Conservation (phyloP, 441 rosid genomes). For the Monsonia emarginata region DNA sequence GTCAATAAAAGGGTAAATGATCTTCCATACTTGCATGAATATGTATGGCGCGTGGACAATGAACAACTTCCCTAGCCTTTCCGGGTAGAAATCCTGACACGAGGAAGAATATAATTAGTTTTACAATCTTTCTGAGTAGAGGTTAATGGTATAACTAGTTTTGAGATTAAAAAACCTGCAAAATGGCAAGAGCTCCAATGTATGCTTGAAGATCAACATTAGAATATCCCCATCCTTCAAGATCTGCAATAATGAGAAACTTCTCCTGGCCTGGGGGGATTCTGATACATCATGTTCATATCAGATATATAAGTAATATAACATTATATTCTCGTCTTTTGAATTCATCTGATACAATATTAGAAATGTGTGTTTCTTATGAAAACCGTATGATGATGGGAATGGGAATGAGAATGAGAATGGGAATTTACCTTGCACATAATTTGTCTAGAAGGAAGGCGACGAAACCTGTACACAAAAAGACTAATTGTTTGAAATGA, state of each 20-base stretch:
- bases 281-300: conserved; percentile 22
- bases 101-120: neutral
- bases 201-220: conserved; percentile 35
- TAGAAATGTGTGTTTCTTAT: too few relatives aligned
- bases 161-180: too few relatives aligned
- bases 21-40: conserved; percentile 44
- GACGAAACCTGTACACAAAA: conserved; percentile 26
- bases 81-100: conserved; percentile 56
- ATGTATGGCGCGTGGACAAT: conserved; percentile 43
- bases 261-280: conserved; percentile 33
- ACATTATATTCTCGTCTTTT: too few relatives aligned
- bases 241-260: conserved; percentile 33
- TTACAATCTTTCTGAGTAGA: too few relatives aligned
- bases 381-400: too few relatives aligned
- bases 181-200: conserved; percentile 27
- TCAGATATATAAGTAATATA: too few relatives aligned
- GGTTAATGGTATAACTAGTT: too few relatives aligned
- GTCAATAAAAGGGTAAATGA: conserved; percentile 45
- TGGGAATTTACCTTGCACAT: conserved; percentile 34
- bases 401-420: too few relatives aligned
- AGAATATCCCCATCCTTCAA: conserved; percentile 44
- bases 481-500: neutral
- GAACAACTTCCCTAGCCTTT: conserved; percentile 44
- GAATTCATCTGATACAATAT: too few relatives aligned
- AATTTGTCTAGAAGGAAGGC: conserved; percentile 27